phyloP scores from a whole-genome alignment of 2,329 filamentous ascomycete species.

The Exophiala sideris region DNA sequence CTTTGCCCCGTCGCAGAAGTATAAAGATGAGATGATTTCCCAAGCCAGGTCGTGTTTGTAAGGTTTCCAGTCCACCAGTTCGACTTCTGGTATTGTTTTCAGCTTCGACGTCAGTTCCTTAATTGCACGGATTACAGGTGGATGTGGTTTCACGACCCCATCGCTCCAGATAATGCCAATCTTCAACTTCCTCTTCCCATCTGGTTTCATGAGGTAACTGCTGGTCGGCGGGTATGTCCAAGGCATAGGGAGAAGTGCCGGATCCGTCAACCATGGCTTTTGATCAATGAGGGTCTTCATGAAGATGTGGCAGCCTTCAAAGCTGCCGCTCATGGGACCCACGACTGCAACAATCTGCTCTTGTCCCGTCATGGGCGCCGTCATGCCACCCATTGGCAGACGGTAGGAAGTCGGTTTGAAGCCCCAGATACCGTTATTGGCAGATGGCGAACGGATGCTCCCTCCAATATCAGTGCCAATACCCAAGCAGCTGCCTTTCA shows the following conservation, averaged over 20 bases:
- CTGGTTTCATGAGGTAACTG: constrained; percentile 2
- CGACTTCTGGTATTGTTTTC: constrained; percentile 44
- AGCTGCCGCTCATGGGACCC: constrained; percentile 54
- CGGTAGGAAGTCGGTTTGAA: constrained; percentile 39
- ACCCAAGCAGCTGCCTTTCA: constrained; percentile 52
- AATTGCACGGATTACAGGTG: constrained; percentile 56
- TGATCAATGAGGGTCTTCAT: constrained; percentile 40
- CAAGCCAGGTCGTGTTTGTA: constrained; percentile 50
- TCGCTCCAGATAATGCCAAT: constrained; percentile 65
- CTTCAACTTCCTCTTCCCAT: constrained; percentile 36
- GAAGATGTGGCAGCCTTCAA: constrained; percentile 48
- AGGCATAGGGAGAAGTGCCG: constrained; percentile 51
- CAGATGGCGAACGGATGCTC: constrained; percentile 39
- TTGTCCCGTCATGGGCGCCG: constrained; percentile 10
- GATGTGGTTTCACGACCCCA: constrained; percentile 62
- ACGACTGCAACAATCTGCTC: constrained; percentile 45
- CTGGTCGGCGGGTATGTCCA: constrained; percentile 42
- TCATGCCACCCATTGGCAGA: constrained; percentile 34
- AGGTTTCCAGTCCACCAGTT: constrained; percentile 54
- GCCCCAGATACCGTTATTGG: constrained; percentile 40
- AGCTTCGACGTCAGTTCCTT: constrained; percentile 44
- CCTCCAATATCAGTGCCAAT: constrained; percentile 53
- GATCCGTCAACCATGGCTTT: constrained; percentile 54
- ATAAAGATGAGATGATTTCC: constrained; percentile 45
- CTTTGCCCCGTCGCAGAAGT: constrained; percentile 60